Conservation (phyloP, 805 yeast species). For the Candida ficus region DNA sequence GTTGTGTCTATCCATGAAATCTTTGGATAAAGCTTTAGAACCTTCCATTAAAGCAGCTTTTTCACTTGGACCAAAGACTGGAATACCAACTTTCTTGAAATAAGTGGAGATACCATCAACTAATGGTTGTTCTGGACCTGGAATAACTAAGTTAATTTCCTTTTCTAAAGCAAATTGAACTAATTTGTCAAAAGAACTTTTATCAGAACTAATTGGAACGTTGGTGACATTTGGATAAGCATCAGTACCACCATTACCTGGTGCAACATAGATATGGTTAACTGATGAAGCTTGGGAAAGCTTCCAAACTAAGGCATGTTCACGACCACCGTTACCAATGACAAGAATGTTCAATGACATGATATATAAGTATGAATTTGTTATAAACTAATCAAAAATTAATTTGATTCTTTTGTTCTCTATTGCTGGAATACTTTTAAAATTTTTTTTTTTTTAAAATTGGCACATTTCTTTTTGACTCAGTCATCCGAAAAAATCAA, state of each 20-base stretch:
- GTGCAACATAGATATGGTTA: constrained; percentile 77
- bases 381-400: too few species aligned
- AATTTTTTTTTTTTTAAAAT: constrained; percentile 5
- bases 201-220: constrained; percentile 59
- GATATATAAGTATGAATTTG: neutral
- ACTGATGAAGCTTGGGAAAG: constrained; percentile 74
- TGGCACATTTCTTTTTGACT: constrained; percentile 8
- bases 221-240: constrained; percentile 55
- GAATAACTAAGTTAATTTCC: constrained; percentile 69
- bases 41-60: constrained; percentile 95
- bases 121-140: constrained; percentile 99
- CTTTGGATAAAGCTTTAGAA: constrained; percentile 89
- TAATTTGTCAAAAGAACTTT: constrained; percentile 62
- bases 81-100: constrained; percentile 80
- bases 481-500: neutral
- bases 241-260: constrained; percentile 94
- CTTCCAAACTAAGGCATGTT: constrained; percentile 94
- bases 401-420: neutral
- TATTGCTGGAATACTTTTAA: neutral
- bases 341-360: constrained; percentile 61
- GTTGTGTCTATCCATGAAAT: constrained; percentile 84
- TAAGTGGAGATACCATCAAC: constrained; percentile 83
- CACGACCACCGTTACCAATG: constrained; percentile 98
- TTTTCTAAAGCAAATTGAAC: constrained; percentile 71
- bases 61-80: constrained; percentile 94